Evolutionary conservation across 1,284 basidiomycete species (phyloP).

Genomic region (Neotropicomus parvogracilis): DNA sequence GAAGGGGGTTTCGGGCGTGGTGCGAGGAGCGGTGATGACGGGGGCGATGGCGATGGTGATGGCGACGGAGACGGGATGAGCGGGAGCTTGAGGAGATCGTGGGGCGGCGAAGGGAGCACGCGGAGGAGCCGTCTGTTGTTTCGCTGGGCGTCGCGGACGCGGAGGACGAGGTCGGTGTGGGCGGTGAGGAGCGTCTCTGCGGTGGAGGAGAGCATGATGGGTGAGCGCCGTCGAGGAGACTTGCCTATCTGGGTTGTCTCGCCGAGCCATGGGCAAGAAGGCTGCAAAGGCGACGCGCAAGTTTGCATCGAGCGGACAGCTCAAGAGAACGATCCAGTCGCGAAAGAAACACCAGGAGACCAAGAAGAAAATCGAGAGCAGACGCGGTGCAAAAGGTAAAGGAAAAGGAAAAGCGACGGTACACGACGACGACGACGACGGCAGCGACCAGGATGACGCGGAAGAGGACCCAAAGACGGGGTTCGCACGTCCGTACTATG

Average conservation of each 20-base stretch:
- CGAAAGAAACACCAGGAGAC: slow-evolving; percentile 74
- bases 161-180: slow-evolving; percentile 44
- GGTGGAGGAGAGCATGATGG: slow-evolving; percentile 8
- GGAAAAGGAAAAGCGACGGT: slow-evolving; percentile 32
- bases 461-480: slow-evolving; percentile 11
- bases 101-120: slow-evolving; percentile 37
- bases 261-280: slow-evolving; percentile 54
- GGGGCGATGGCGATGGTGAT: slow-evolving; percentile 42
- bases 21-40: slow-evolving; percentile 43
- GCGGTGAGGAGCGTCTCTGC: slow-evolving; percentile 49
- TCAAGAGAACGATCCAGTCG: slow-evolving; percentile 80
- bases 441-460: slow-evolving; percentile 37
- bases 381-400: slow-evolving; percentile 46
- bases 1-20: slow-evolving; percentile 34
- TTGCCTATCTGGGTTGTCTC: slow-evolving; percentile 14
- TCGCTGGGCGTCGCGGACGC: slow-evolving; percentile 42
- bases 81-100: slow-evolving; percentile 44
- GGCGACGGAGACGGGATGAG: slow-evolving; percentile 48
- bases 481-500: slow-evolving; percentile 13
- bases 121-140: slow-evolving; percentile 40
- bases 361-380: slow-evolving; percentile 65
- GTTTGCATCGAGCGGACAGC: slow-evolving; percentile 82
- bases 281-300: slow-evolving; percentile 69
- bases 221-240: neutral
- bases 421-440: slow-evolving; percentile 39